phyloP scores from a whole-genome alignment of 176 grass and related monocot species.

The maize (Zea mays) region DNA sequence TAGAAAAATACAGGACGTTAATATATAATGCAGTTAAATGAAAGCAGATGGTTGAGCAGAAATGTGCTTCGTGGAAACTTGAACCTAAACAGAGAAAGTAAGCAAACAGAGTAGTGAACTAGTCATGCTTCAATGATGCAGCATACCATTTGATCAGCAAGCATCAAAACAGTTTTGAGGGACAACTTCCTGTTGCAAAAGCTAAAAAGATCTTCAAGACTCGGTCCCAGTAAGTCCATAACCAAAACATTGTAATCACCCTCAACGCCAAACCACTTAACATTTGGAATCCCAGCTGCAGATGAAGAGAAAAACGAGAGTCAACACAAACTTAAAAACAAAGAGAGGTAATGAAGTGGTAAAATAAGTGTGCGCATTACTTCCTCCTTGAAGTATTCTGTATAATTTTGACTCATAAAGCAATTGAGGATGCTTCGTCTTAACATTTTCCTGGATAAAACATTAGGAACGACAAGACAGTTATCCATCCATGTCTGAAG shows the following conservation, averaged over 20 bases:
- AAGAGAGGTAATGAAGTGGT: neutral
- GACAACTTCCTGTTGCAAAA: slow-evolving; percentile 86
- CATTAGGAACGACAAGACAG: slow-evolving; percentile 19
- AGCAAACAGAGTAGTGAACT: neutral
- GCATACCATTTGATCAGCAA: slow-evolving; percentile 92
- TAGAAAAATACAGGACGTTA: slow-evolving; percentile 36
- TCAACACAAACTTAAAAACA: neutral
- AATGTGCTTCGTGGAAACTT: too few relatives aligned
- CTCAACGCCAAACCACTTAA: slow-evolving; percentile 88
- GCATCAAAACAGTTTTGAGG: slow-evolving; percentile 85
- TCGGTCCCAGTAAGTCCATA: slow-evolving; percentile 76
- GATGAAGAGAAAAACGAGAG: slow-evolving; percentile 16
- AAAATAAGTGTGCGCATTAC: slow-evolving; percentile 40
- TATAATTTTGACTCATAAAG: slow-evolving; percentile 77
- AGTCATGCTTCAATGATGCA: neutral
- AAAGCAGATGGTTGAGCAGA: slow-evolving; percentile 10
- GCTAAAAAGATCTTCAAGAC: slow-evolving; percentile 82
- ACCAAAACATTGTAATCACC: slow-evolving; percentile 90
- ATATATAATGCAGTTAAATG: neutral
- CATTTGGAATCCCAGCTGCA: slow-evolving; percentile 75
- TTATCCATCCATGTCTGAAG: slow-evolving; percentile 4
- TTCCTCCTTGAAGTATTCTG: slow-evolving; percentile 88
- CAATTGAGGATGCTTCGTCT: slow-evolving; percentile 82
- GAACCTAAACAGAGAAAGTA: too few relatives aligned
- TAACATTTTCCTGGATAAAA: slow-evolving; percentile 71